phyloP scores from a whole-genome alignment of 495 filamentous ascomycete species.

The Aspergillus steynii region DNA sequence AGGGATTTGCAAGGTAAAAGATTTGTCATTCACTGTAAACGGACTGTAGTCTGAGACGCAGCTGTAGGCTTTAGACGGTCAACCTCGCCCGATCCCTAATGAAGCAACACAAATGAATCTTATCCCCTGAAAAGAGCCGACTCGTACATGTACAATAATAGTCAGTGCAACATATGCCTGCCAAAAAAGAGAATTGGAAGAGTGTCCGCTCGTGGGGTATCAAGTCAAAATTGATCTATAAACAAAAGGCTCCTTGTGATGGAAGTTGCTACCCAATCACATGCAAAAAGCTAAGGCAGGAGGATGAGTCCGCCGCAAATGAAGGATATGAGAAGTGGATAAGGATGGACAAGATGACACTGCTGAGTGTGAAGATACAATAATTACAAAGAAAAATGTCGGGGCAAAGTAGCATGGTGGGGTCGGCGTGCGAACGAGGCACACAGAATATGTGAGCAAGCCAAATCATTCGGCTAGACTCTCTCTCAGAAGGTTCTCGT shows the following conservation, averaged over 20 bases:
- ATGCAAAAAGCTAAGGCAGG: neutral
- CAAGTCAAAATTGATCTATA: neutral
- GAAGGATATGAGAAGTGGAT: neutral
- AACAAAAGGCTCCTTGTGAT: neutral
- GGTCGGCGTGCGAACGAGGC: slow-evolving; percentile 1
- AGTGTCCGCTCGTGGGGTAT: neutral
- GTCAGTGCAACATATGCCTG: no score
- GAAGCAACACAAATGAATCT: neutral
- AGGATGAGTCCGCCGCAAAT: no score
- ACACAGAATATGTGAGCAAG: slow-evolving; percentile 12
- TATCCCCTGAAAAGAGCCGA: neutral
- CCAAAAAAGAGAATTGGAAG: neutral
- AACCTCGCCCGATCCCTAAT: no score
- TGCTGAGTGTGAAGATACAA: neutral
- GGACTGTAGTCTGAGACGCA: neutral
- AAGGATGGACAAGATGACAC: neutral
- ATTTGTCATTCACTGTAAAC: slow-evolving; percentile 2
- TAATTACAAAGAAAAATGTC: neutral
- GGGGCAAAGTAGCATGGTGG: neutral
- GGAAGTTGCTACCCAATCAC: neutral
- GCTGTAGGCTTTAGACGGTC: no score
- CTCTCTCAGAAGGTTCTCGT: slow-evolving; percentile 43
- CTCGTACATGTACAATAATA: no score
- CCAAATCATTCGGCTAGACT: slow-evolving; percentile 36
- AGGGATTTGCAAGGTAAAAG: neutral